Percentiles rank a stretch among this genome's conserved stretches.
Conservation (phyloP, 305 asterid genomes). For the Rubia tinctorum region DNA sequence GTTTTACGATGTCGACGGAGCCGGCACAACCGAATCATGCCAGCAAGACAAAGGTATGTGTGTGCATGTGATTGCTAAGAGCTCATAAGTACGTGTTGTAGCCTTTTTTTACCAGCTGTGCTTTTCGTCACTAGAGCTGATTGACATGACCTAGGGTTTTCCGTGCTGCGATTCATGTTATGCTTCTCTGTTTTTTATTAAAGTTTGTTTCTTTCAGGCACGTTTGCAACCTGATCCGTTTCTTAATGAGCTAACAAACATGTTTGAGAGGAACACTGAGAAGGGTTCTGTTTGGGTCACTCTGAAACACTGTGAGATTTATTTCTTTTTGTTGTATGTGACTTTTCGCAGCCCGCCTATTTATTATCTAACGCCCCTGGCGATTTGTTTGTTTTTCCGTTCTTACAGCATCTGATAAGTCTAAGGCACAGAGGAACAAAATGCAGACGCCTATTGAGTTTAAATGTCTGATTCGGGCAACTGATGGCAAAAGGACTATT, state of each 20-base stretch:
- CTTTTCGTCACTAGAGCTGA: too few relatives aligned
- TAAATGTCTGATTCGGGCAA: slow-evolving; percentile 90
- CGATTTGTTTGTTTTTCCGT: slow-evolving; percentile 1
- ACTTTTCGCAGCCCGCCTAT: neutral
- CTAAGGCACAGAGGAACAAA: slow-evolving; percentile 67
- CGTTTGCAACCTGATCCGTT: slow-evolving; percentile 86
- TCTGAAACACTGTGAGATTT: slow-evolving; percentile 62
- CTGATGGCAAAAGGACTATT: slow-evolving; percentile 81
- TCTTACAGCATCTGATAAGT: slow-evolving; percentile 80
- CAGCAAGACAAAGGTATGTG: neutral
- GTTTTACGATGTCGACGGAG: neutral
- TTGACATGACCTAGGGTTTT: neutral
- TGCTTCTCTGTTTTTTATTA: neutral
- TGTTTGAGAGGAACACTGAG: slow-evolving; percentile 84
- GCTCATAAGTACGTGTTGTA: too few relatives aligned
- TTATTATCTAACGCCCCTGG: neutral
- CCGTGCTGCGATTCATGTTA: neutral
- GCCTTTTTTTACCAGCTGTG: too few relatives aligned
- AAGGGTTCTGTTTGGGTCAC: slow-evolving; percentile 96
- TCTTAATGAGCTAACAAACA: slow-evolving; percentile 71
- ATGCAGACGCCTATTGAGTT: slow-evolving; percentile 68
- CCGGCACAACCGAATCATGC: neutral
- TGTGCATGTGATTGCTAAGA: too few relatives aligned
- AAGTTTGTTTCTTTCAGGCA: slow-evolving; percentile 35
- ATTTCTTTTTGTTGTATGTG: neutral